Percentiles rank a stretch among this genome's conserved stretches.
phyloP scores from a whole-genome alignment of 768 basidiomycete species.

The Daedalea quercina region DNA sequence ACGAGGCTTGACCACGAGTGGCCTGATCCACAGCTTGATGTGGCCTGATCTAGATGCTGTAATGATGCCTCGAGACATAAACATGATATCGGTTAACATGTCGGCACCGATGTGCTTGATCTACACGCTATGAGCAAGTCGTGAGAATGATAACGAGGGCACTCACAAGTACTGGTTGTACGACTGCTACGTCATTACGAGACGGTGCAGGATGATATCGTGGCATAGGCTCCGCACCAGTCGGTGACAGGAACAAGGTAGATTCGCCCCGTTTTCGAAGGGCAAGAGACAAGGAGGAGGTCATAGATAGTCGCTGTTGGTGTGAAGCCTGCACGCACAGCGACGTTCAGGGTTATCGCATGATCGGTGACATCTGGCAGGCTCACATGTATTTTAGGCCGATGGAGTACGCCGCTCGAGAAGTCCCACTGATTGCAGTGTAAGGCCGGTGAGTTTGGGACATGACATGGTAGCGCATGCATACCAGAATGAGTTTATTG shows the following conservation, averaged over 20 bases:
- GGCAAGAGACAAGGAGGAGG: slow-evolving; percentile 70
- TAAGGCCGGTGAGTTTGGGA: background rate
- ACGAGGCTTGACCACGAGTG: slow-evolving; percentile 40
- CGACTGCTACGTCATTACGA: slow-evolving; percentile 80
- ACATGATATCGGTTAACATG: slow-evolving; percentile 64
- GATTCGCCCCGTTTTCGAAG: slow-evolving; percentile 50
- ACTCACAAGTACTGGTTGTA: slow-evolving; percentile 84
- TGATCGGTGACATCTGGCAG: background rate
- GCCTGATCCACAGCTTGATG: slow-evolving; percentile 82
- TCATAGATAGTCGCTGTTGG: slow-evolving; percentile 70
- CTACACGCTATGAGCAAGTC: slow-evolving; percentile 30
- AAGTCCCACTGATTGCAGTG: slow-evolving; percentile 84
- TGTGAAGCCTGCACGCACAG: slow-evolving; percentile 39
- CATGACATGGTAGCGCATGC: background rate
- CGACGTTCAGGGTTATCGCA: background rate
- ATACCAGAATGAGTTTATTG: slow-evolving; percentile 84
- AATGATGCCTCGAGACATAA: slow-evolving; percentile 72
- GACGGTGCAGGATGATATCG: slow-evolving; percentile 87
- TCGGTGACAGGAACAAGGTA: slow-evolving; percentile 45
- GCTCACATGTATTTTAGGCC: slow-evolving; percentile 67
- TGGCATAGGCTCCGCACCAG: slow-evolving; percentile 35
- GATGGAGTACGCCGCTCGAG: slow-evolving; percentile 82
- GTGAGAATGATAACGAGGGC: background rate
- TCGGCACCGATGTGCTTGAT: slow-evolving; percentile 79
- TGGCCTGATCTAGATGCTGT: slow-evolving; percentile 74